Evolutionary conservation across 805 yeast species (phyloP).

Genomic region (Saccharomyces jurei): DNA sequence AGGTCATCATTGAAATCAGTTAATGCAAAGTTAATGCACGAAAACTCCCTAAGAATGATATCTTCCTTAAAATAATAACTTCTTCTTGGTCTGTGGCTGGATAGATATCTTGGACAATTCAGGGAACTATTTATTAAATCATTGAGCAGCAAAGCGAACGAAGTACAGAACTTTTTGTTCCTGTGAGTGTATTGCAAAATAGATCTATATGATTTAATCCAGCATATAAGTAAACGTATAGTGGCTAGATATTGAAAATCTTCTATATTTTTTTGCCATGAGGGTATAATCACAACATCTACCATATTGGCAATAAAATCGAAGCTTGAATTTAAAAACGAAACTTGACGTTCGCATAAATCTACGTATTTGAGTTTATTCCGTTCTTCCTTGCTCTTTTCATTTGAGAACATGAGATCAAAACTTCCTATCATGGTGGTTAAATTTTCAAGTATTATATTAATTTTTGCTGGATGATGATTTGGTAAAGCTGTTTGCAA

Average conservation of each 20-base stretch:
- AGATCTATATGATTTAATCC: conserved; percentile 44
- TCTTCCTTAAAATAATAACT: conserved; percentile 14
- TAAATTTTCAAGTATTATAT: neutral
- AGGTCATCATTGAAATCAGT: conserved; percentile 12
- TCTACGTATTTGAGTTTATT: conserved; percentile 2
- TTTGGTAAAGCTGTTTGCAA: neutral
- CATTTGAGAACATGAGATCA: conserved; percentile 1
- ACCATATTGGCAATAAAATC: conserved; percentile 31
- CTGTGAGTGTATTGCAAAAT: conserved; percentile 31
- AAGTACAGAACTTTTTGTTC: conserved; percentile 21
- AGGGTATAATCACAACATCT: conserved; percentile 17
- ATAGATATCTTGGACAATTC: neutral
- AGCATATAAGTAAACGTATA: conserved; percentile 43
- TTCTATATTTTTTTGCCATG: conserved; percentile 12
- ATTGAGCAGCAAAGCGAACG: conserved; percentile 23
- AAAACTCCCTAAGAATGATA: conserved; percentile 10
- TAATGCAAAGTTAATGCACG: conserved; percentile 7
- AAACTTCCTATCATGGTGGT: neutral
- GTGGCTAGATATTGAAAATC: conserved; percentile 24
- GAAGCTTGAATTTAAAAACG: conserved; percentile 32
- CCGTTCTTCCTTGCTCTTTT: neutral
- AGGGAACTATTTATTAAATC: conserved; percentile 8
- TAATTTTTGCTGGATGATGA: neutral
- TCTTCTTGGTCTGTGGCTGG: conserved; percentile 7
- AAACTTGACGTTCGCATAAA: neutral